Evolutionary conservation across 345 rosid genomes (phyloP).

Genomic region (Pistacia vera): DNA sequence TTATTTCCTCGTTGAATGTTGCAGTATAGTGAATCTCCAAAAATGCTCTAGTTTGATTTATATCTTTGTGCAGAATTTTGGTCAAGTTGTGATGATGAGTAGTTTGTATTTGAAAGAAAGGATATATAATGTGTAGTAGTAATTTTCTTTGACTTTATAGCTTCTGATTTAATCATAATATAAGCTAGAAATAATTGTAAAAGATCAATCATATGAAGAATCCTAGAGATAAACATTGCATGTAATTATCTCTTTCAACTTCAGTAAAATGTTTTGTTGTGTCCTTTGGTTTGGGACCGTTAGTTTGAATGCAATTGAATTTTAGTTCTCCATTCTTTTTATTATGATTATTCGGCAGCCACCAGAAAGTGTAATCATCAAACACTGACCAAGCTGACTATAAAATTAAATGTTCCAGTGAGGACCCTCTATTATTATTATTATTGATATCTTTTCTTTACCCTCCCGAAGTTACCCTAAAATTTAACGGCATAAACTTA

Average conservation of each 20-base stretch:
- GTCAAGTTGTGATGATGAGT: background rate
- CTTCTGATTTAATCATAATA: background rate
- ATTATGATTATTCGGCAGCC: slow-evolving; percentile 20
- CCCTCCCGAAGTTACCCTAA: background rate
- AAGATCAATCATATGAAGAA: slow-evolving; percentile 15
- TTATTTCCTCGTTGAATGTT: slow-evolving; percentile 8
- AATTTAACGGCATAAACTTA: background rate
- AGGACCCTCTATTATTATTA: background rate
- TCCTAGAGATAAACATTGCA: slow-evolving; percentile 15
- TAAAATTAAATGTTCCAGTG: slow-evolving; percentile 1
- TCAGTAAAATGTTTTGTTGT: background rate
- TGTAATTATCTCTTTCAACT: background rate
- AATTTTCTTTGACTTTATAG: background rate
- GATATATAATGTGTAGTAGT: background rate
- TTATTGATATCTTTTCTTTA: background rate
- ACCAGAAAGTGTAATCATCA: slow-evolving; percentile 8
- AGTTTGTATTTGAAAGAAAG: background rate
- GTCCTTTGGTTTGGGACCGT: slow-evolving; percentile 24
- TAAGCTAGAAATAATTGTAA: background rate
- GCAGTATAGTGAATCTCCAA: slow-evolving; percentile 7
- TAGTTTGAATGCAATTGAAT: slow-evolving; percentile 24
- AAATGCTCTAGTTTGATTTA: slow-evolving; percentile 12
- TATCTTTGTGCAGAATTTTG: background rate
- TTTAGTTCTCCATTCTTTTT: background rate
- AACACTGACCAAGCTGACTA: slow-evolving; percentile 7